Evolutionary conservation across 345 rosid genomes (phyloP).

Genomic region (Brassica rapa): DNA sequence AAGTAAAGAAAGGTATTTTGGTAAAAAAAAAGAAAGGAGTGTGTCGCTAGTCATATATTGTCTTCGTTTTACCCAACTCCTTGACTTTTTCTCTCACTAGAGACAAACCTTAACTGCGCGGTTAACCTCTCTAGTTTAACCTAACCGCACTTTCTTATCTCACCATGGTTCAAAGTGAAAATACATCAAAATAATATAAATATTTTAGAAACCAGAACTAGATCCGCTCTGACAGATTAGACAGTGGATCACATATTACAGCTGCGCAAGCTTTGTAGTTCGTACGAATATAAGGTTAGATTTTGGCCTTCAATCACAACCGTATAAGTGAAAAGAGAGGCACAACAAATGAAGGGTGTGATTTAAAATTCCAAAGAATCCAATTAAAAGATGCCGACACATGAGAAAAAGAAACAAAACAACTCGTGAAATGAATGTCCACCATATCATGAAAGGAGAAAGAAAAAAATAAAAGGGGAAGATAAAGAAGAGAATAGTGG

Average conservation of each 20-base stretch:
- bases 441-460: conserved; percentile 21
- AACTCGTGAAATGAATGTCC: conserved; percentile 43
- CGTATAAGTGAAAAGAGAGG: conserved; percentile 17
- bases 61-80: conserved; percentile 47
- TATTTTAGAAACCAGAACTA: not conserved
- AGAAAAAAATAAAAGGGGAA: not conserved
- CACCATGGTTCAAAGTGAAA: conserved; percentile 15
- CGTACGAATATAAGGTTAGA: conserved; percentile 29
- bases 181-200: not conserved
- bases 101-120: conserved; percentile 27
- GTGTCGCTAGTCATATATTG: conserved; percentile 34
- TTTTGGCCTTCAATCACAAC: conserved; percentile 8
- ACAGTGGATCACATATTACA: conserved; percentile 41
- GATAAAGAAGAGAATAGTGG: conserved; percentile 24
- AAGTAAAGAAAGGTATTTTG: conserved; percentile 31
- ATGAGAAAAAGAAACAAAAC: conserved; percentile 35
- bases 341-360: conserved; percentile 5
- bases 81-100: conserved; percentile 35
- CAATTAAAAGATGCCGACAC: conserved; percentile 39
- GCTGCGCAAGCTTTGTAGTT: conserved; percentile 20
- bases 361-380: conserved; percentile 20
- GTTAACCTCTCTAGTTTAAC: conserved; percentile 24
- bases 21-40: not conserved
- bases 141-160: not conserved
- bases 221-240: conserved; percentile 36